Base-by-base conservation (phyloP, 768 basidiomycete species). In the Piloderma croceum region DNA sequence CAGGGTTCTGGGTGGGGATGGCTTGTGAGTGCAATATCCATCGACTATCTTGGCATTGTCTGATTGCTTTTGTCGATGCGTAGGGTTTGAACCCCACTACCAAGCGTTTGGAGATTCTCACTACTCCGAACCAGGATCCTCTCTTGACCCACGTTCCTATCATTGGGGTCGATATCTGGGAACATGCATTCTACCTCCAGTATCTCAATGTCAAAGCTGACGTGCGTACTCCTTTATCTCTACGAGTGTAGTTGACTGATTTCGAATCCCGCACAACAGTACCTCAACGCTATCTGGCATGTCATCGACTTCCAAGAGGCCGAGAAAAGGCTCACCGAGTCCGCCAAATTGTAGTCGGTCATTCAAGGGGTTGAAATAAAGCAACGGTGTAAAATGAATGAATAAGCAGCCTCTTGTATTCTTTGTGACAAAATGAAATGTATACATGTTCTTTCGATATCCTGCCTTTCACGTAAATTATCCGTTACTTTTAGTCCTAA, bases 1-100 rank as follows among this genome's bases (percentile, higher is more conserved):
- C 93, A 96, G 58, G 93, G 92, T 20, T 88, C 84, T 38, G 92
- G 91, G 29, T 96, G 93, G 92, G 92, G 90, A 46, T 97, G 92
- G 93, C 74, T 96, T 57, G 90, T 91, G 56, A 56, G 85, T 80
- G 22, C 11, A 27, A 27, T 39, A 10, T 32, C 7, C 17, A 15
- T 37, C 11, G 32, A 17, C 23, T 27, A 36, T 24, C 34, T 36
- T 37, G 18, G 31, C n/a, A n/a, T n/a, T n/a, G n/a, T n/a, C n/a
- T n/a, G n/a, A n/a, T 51, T 19, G 41, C 42, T 36, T 18, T 23
- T 22, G 17, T 27, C 19, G 11, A 22, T 12, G 11, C 22, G 25
- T 38, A 87, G 86, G 92, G 90, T 4, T 64, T 74, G 41, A 85
- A 89, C 68, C 71, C 78, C 20, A 42, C 57, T 42, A 77, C 67